These are phyloP conservation scores for Arthrobotrys iridis DNA, from an alignment of 2,329 filamentous ascomycete genomes.

Conservation along the genomic window DNA sequence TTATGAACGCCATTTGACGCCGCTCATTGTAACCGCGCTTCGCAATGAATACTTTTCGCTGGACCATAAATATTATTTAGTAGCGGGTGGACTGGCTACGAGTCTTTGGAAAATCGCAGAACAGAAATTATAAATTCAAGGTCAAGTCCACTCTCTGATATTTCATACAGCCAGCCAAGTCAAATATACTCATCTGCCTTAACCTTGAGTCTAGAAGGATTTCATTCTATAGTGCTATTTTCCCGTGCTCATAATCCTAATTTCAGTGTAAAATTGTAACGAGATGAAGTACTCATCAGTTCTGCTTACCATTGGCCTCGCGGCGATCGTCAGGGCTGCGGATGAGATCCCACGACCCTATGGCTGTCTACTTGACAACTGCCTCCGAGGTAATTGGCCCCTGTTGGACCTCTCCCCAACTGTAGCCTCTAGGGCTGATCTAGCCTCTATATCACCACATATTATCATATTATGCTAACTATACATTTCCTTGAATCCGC, in stretches of 20 bases:
- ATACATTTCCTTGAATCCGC: background rate
- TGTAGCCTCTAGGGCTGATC: background rate
- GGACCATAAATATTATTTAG: too few species aligned
- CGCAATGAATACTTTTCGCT: too few species aligned
- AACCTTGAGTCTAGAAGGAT: background rate
- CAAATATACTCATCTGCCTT: too few species aligned
- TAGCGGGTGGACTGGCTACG: too few species aligned
- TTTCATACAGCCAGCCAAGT: too few species aligned
- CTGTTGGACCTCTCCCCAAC: background rate
- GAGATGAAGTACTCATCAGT: background rate
- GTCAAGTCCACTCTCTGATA: too few species aligned
- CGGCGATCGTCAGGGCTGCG: background rate
- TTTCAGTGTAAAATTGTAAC: background rate
- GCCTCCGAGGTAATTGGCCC: slow-evolving; percentile 1
- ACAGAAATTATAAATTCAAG: too few species aligned
- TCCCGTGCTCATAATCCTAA: background rate
- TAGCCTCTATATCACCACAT: too few species aligned
- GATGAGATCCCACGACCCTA: background rate
- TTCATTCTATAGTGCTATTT: background rate
- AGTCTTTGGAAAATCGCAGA: too few species aligned
- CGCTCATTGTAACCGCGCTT: too few species aligned
- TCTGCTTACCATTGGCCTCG: background rate
- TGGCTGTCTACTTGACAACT: background rate
- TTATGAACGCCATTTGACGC: too few species aligned
- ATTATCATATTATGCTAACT: too few species aligned